Conservation (phyloP, 2,329 filamentous ascomycete genomes). For the Decorospora gaudefroyi region DNA sequence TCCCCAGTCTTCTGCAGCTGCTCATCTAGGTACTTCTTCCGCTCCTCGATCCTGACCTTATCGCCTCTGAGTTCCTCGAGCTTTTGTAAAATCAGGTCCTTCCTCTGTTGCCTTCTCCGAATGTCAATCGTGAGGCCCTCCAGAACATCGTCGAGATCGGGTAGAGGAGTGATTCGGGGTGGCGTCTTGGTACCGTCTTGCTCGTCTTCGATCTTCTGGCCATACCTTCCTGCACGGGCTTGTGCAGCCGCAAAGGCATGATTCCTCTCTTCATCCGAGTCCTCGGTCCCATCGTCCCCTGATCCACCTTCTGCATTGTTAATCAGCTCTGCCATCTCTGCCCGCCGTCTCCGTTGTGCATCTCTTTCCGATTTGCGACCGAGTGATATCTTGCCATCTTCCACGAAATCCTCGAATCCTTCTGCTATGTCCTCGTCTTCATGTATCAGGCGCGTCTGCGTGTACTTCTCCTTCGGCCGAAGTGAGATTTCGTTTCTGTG, state of each 20-base stretch:
- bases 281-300: slow-evolving; percentile 71
- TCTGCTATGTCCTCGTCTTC: slow-evolving; percentile 94
- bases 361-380: slow-evolving; percentile 79
- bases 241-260: slow-evolving; percentile 88
- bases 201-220: slow-evolving; percentile 53
- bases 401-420: slow-evolving; percentile 89
- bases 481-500: slow-evolving; percentile 53
- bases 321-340: slow-evolving; percentile 84
- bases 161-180: slow-evolving; percentile 76
- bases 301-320: slow-evolving; percentile 72
- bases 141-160: slow-evolving; percentile 70
- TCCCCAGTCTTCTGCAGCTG: slow-evolving; percentile 80
- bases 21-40: slow-evolving; percentile 79
- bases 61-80: slow-evolving; percentile 71
- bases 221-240: slow-evolving; percentile 84
- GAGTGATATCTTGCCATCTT: slow-evolving; percentile 78
- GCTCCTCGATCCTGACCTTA: slow-evolving; percentile 66
- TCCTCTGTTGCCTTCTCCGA: slow-evolving; percentile 62
- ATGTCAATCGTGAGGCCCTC: slow-evolving; percentile 66
- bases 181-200: slow-evolving; percentile 62
- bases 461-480: slow-evolving; percentile 64
- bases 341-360: slow-evolving; percentile 65
- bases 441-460: slow-evolving; percentile 71
- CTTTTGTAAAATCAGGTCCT: slow-evolving; percentile 62
- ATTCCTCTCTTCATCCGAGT: slow-evolving; percentile 65